A percentile compares a stretch with the other conserved stretches of the same genome.
These are phyloP conservation scores for Sonneratia alba DNA, from an alignment of 345 rosid genomes.

Conservation along the genomic window DNA sequence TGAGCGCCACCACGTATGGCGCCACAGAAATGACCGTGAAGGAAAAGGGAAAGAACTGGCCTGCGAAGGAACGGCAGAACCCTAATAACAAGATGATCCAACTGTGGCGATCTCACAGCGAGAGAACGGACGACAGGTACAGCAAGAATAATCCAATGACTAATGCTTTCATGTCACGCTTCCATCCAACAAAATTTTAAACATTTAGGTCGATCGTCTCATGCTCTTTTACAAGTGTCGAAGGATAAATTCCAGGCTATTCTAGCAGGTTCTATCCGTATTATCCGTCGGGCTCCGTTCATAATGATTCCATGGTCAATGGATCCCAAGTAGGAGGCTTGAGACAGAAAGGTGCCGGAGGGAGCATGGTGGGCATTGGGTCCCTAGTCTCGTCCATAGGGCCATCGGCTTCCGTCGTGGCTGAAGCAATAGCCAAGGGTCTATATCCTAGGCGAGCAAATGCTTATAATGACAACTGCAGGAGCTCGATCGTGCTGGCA, in stretches of 20 bases:
- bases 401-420: constrained; percentile 92
- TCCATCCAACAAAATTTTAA: no score
- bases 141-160: background rate
- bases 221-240: background rate
- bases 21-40: background rate
- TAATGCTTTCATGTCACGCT: background rate
- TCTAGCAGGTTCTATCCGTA: background rate
- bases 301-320: constrained; percentile 4
- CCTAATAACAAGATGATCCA: constrained; percentile 11
- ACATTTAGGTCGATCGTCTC: background rate
- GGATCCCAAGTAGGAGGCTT: constrained; percentile 8
- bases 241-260: background rate
- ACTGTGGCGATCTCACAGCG: constrained; percentile 58
- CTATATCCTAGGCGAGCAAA: constrained; percentile 26
- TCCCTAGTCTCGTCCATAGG: constrained; percentile 54
- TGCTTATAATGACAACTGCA: constrained; percentile 12
- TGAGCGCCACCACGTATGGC: constrained; percentile 23
- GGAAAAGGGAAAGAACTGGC: background rate
- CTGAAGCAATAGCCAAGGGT: constrained; percentile 88
- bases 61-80: background rate
- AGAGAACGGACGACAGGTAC: constrained; percentile 27
- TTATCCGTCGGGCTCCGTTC: constrained; percentile 11
- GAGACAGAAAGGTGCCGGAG: constrained; percentile 27
- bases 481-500: constrained; percentile 41
- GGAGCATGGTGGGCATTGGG: constrained; percentile 9